Conservation (phyloP, 1,284 basidiomycete species). For the Trichosporon ovoides region DNA sequence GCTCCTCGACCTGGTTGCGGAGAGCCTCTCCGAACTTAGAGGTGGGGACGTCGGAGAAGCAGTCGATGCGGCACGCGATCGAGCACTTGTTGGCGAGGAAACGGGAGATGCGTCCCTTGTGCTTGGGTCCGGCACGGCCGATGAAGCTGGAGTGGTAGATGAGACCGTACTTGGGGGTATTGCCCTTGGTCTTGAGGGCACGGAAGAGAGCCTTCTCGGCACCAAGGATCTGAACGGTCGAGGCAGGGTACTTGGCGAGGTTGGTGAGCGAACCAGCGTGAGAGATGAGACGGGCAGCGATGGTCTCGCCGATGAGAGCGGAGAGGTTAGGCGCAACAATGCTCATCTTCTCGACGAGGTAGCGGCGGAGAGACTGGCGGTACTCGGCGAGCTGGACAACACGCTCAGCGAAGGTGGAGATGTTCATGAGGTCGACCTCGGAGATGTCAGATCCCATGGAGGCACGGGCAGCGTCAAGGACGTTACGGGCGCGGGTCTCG, state of each 20-base stretch:
- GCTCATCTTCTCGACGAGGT: constrained; percentile 87
- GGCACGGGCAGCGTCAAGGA: constrained; percentile 87
- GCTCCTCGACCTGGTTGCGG: constrained; percentile 89
- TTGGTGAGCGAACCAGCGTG: constrained; percentile 93
- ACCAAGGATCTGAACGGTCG: constrained; percentile 95
- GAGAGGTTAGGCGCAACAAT: constrained; percentile 80
- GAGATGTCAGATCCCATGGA: constrained; percentile 93
- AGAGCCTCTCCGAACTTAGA: constrained; percentile 94
- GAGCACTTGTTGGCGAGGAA: constrained; percentile 99
- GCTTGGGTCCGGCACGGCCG: constrained; percentile 86
- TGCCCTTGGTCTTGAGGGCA: constrained; percentile 97
- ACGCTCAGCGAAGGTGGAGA: constrained; percentile 82
- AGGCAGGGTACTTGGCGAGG: constrained; percentile 94
- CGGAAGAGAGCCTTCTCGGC: constrained; percentile 98
- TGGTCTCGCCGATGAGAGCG: constrained; percentile 90
- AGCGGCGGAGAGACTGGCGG: constrained; percentile 71
- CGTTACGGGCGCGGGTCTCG: constrained; percentile 79
- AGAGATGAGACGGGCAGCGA: constrained; percentile 91
- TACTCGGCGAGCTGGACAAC: constrained; percentile 93
- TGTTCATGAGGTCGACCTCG: constrained; percentile 95
- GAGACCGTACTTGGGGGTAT: constrained; percentile 96
- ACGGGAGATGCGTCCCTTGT: constrained; percentile 96
- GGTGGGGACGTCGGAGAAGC: constrained; percentile 84
- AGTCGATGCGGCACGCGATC: constrained; percentile 96
- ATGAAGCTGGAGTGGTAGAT: constrained; percentile 95